phyloP scores from a whole-genome alignment of 208 protist species.

The Jaenimonas drosophilae region DNA sequence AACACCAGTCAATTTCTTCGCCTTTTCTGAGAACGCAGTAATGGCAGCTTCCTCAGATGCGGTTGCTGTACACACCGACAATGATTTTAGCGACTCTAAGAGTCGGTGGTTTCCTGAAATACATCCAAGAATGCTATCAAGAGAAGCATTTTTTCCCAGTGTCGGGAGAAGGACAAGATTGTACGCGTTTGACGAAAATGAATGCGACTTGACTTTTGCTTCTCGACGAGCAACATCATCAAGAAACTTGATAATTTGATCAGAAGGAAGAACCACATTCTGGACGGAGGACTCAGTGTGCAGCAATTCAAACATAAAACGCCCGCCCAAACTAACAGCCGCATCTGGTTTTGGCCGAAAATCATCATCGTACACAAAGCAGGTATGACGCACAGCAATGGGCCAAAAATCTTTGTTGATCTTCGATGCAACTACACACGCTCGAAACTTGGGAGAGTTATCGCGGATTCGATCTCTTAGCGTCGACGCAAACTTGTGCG shows the following conservation, averaged over 20 bases:
- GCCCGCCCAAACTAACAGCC: neutral
- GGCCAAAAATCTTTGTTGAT: constrained; percentile 36
- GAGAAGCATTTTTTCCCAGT: constrained; percentile 3
- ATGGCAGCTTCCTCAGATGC: neutral
- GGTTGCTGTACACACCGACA: neutral
- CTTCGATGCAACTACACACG: constrained; percentile 41
- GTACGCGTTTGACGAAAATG: constrained; percentile 3
- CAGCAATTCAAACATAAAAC: constrained; percentile 1
- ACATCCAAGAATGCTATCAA: constrained; percentile 3
- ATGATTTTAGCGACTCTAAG: neutral
- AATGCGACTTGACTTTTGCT: constrained; percentile 3
- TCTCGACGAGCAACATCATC: constrained; percentile 7
- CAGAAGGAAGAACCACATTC: constrained; percentile 7
- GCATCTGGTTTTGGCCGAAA: neutral
- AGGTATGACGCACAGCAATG: constrained; percentile 1
- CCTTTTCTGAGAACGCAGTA: neutral
- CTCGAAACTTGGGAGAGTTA: constrained; percentile 28
- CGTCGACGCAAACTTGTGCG: constrained; percentile 11
- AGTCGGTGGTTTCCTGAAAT: neutral
- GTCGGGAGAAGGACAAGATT: constrained; percentile 8
- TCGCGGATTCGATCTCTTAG: constrained; percentile 8
- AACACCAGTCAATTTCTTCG: constrained; percentile 1
- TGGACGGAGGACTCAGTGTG: neutral
- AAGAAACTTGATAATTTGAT: constrained; percentile 7
- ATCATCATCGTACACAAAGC: neutral